Evolutionary conservation across 2,329 filamentous ascomycete species (phyloP).

Genomic region (Exutisphaerella laricina): DNA sequence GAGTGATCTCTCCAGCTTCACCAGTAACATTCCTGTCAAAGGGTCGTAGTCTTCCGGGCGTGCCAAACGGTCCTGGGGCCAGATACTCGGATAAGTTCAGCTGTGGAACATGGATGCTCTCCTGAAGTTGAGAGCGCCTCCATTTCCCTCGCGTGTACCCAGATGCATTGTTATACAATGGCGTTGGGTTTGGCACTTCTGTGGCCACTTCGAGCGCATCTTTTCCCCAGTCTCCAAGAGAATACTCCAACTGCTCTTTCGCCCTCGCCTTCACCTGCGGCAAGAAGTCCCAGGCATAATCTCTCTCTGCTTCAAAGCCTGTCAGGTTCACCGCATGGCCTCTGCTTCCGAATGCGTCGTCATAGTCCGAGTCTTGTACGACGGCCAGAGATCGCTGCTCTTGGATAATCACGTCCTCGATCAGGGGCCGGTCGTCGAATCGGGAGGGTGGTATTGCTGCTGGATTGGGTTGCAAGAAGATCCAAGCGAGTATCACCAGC

Average conservation of each 20-base stretch:
- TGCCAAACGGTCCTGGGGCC: conserved; percentile 61
- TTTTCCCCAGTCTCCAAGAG: conserved; percentile 35
- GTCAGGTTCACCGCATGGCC: conserved; percentile 53
- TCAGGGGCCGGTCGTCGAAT: conserved; percentile 39
- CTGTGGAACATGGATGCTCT: conserved; percentile 40
- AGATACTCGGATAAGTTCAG: conserved; percentile 52
- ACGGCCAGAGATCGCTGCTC: conserved; percentile 48
- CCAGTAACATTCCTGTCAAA: conserved; percentile 82
- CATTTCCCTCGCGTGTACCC: conserved; percentile 73
- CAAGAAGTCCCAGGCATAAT: conserved; percentile 72
- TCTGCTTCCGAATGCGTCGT: conserved; percentile 42
- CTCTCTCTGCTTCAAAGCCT: conserved; percentile 68
- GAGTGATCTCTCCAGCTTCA: conserved; percentile 58
- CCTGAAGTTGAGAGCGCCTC: conserved; percentile 54
- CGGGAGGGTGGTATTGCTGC: conserved; percentile 27
- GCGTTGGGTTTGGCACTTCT: conserved; percentile 40
- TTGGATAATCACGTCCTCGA: conserved; percentile 46
- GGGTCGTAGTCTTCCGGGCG: conserved; percentile 38
- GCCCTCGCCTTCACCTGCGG: conserved; percentile 60
- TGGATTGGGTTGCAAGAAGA: conserved; percentile 48
- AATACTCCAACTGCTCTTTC: conserved; percentile 47
- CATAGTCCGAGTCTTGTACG: conserved; percentile 48
- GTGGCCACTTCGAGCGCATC: conserved; percentile 35
- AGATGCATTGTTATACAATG: conserved; percentile 72
- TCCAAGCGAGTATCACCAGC: conserved; percentile 49